Evolutionary conservation across 2,329 filamentous ascomycete species (phyloP).

Genomic region (Clonostachys chloroleuca): DNA sequence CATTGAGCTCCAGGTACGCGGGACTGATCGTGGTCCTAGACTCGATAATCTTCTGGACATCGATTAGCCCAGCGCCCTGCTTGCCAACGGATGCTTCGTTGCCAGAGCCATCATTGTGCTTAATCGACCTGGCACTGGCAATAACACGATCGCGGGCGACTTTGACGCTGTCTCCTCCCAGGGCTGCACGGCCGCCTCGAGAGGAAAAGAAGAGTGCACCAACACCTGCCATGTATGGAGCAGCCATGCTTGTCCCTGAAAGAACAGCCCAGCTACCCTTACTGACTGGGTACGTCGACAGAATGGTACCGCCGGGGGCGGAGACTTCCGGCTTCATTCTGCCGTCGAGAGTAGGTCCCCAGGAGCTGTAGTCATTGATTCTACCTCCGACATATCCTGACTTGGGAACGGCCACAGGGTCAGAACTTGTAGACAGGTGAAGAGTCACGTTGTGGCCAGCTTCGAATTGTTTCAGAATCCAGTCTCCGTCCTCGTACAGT

Average conservation of each 20-base stretch:
- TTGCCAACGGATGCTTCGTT: conserved; percentile 24
- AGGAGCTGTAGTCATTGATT: conserved; percentile 47
- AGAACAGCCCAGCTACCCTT: conserved; percentile 44
- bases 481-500: conserved; percentile 26
- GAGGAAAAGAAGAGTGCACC: conserved; percentile 41
- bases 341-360: conserved; percentile 55
- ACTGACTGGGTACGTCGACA: conserved; percentile 48
- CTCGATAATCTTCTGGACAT: conserved; percentile 32
- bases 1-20: conserved; percentile 36
- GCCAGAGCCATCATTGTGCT: conserved; percentile 14
- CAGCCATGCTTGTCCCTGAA: conserved; percentile 58
- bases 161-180: conserved; percentile 20
- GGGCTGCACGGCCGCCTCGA: conserved; percentile 19
- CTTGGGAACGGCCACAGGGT: conserved; percentile 11
- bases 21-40: conserved; percentile 27
- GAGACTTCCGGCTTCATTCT: conserved; percentile 49
- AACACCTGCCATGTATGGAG: conserved; percentile 49
- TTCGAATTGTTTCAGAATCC: conserved; percentile 37
- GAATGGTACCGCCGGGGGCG: conserved; percentile 51
- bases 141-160: conserved; percentile 20
- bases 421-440: conserved; percentile 34
- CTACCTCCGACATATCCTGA: conserved; percentile 19
- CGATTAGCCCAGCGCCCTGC: conserved; percentile 33
- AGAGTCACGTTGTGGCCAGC: conserved; percentile 36
- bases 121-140: conserved; percentile 17